Percentiles rank a stretch among this genome's conserved stretches.
Conservation (phyloP, 257 asterid genomes). For the Cordia subcordata region DNA sequence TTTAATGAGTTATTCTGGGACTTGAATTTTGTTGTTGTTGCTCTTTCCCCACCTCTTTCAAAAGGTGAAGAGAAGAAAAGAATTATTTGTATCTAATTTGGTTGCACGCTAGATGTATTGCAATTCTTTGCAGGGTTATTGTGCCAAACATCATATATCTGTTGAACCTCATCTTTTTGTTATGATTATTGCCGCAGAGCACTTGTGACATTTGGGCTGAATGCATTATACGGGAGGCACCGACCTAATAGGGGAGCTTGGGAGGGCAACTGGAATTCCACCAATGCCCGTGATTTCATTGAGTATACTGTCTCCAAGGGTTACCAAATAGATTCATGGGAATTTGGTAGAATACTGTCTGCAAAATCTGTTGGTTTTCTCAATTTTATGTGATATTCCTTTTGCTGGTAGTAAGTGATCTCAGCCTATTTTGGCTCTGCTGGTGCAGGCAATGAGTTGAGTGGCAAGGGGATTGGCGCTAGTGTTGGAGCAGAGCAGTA, state of each 20-base stretch:
- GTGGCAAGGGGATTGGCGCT: conserved; percentile 85
- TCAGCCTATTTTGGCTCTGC: conserved; percentile 11
- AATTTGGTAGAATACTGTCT: conserved; percentile 51
- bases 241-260: conserved; percentile 40
- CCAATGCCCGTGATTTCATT: conserved; percentile 69
- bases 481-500: conserved; percentile 68
- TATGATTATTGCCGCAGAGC: conserved; percentile 40
- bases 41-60: no score
- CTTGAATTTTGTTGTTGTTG: no score
- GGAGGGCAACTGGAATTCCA: conserved; percentile 79
- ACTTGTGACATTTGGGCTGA: conserved; percentile 76
- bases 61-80: no score
- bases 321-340: conserved; percentile 82
- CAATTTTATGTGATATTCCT: background rate
- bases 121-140: no score
- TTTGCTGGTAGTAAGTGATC: background rate
- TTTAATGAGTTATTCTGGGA: no score
- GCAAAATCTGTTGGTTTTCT: background rate
- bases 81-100: no score
- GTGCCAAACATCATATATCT: background rate
- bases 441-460: conserved; percentile 76
- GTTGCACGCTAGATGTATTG: no score
- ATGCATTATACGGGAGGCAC: conserved; percentile 82
- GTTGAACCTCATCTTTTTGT: background rate
- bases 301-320: conserved; percentile 64